Conservation (phyloP, 192 early-diverging fungal genomes). For the Dissophora globulifera region DNA sequence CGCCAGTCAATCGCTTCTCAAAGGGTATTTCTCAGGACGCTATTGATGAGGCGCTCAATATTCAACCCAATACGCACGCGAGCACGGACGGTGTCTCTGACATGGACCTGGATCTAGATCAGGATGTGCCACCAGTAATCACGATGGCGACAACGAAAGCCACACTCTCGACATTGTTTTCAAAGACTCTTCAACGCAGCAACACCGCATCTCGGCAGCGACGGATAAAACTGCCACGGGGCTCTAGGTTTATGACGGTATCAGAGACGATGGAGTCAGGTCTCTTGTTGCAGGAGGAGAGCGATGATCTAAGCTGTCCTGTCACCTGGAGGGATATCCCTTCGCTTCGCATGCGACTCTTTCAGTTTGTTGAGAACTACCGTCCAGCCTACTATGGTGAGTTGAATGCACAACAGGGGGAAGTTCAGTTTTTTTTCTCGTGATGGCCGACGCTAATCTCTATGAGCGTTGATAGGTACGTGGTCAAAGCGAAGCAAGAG, state of each 20-base stretch:
- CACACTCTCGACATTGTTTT: slow-evolving; percentile 11
- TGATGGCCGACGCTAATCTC: slow-evolving; percentile 1
- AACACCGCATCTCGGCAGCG: slow-evolving; percentile 12
- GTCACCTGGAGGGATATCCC: slow-evolving; percentile 52
- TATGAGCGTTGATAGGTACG: slow-evolving; percentile 63
- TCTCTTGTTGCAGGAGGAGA: slow-evolving; percentile 41
- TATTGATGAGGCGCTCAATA: slow-evolving; percentile 16
- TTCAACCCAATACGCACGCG: background rate
- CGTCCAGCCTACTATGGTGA: slow-evolving; percentile 82
- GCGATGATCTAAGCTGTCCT: slow-evolving; percentile 20
- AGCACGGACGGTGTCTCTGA: background rate
- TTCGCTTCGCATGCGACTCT: slow-evolving; percentile 64
- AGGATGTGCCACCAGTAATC: background rate
- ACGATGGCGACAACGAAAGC: background rate
- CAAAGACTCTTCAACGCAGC: background rate
- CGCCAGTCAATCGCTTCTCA: slow-evolving; percentile 53
- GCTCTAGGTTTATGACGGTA: slow-evolving; percentile 19
- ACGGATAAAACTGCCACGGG: slow-evolving; percentile 37
- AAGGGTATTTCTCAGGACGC: slow-evolving; percentile 10
- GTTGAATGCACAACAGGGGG: background rate
- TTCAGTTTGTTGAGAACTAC: slow-evolving; percentile 77
- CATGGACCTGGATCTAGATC: slow-evolving; percentile 44
- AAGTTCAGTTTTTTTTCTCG: too few species aligned
- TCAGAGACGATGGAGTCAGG: slow-evolving; percentile 30
- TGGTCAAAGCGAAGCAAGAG: slow-evolving; percentile 72